phyloP scores from a whole-genome alignment of 176 grass and related monocot genomes.

The Areca catechu region DNA sequence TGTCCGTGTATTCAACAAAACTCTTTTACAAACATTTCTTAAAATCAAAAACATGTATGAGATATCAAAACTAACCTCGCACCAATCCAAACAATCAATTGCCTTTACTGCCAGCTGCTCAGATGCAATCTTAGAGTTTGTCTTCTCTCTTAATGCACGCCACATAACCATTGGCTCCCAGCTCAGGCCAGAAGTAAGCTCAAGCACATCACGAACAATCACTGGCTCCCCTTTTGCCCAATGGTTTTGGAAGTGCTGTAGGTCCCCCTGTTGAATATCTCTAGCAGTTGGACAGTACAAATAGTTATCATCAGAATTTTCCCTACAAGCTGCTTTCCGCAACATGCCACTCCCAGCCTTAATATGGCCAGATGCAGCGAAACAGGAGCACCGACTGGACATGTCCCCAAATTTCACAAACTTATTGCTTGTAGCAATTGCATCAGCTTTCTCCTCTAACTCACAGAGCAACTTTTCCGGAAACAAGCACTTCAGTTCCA shows the following conservation, averaged over 20 bases:
- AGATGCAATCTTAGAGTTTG: conserved; percentile 18
- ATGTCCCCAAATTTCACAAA: conserved; percentile 9
- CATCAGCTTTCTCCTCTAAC: conserved; percentile 45
- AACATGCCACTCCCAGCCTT: conserved; percentile 19
- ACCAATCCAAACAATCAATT: conserved; percentile 81
- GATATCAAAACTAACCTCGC: conserved; percentile 39
- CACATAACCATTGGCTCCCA: conserved; percentile 97
- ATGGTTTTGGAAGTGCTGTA: conserved; percentile 70
- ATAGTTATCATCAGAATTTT: conserved; percentile 60
- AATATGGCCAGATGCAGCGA: conserved; percentile 14
- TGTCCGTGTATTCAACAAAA: too few species aligned
- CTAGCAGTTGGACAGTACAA: conserved; percentile 53
- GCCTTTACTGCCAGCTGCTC: conserved; percentile 40
- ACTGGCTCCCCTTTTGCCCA: conserved; percentile 85
- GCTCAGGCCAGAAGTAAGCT: conserved; percentile 58
- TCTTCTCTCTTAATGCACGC: conserved; percentile 64
- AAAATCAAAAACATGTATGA: too few species aligned
- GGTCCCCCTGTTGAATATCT: conserved; percentile 36
- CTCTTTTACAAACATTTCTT: too few species aligned
- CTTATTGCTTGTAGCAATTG: conserved; percentile 21
- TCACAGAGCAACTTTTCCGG: conserved; percentile 31
- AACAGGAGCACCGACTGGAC: conserved; percentile 31
- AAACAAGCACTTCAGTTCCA: conserved; percentile 50
- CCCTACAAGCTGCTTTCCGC: conserved; percentile 39
- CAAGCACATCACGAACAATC: conserved; percentile 54